A percentile compares a stretch with the other conserved stretches of the same genome.
phyloP scores from a whole-genome alignment of 148 eudicot genomes.

The Suaeda aralocaspica region DNA sequence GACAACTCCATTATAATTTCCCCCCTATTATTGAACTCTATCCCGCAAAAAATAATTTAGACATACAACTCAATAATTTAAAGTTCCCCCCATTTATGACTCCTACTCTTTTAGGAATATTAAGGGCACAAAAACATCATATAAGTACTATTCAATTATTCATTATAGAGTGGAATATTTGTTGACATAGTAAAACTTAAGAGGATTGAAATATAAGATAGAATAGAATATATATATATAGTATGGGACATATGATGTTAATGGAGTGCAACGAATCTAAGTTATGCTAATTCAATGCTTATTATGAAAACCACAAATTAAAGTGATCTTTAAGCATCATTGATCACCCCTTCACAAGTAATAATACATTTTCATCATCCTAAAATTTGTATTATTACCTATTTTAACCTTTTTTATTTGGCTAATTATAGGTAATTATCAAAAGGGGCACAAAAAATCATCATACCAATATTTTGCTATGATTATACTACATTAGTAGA shows the following conservation, averaged over 20 bases:
- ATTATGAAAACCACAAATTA: conserved; percentile 12
- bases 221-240: background rate
- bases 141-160: background rate
- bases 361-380: background rate
- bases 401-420: conserved; percentile 5
- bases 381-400: background rate
- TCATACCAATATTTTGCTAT: conserved; percentile 5
- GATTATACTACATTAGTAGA: background rate
- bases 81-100: background rate
- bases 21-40: background rate
- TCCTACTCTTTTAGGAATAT: background rate
- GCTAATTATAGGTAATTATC: conserved; percentile 16
- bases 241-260: background rate
- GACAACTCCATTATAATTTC: background rate
- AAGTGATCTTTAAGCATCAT: conserved; percentile 15
- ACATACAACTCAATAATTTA: background rate
- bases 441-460: conserved; percentile 13
- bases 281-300: conserved; percentile 19
- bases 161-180: background rate
- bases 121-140: background rate
- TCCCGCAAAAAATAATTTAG: background rate
- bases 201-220: background rate
- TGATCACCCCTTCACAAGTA: background rate
- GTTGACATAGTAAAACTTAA: conserved; percentile 4
- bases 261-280: conserved; percentile 11